Percentiles rank a stretch among this genome's conserved stretches.
Conservation (phyloP, 2,329 filamentous ascomycete species). For the Nannizziopsis arthrosporioides region DNA sequence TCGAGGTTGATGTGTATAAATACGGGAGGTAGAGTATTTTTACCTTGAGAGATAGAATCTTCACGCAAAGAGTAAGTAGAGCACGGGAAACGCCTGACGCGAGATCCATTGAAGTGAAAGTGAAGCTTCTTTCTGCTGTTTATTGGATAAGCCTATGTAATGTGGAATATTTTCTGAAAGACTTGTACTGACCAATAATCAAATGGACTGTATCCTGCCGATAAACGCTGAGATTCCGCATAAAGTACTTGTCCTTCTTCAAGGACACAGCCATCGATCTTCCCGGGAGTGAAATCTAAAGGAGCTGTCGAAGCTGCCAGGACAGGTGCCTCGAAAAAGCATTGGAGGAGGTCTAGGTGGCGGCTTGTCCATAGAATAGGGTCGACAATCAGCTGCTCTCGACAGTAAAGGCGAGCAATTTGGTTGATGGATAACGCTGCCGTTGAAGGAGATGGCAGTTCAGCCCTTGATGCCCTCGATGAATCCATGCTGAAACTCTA, state of each 20-base stretch:
- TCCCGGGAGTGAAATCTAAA: not conserved
- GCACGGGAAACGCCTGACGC: no score
- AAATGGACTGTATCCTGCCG: no score
- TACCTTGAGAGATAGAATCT: not conserved
- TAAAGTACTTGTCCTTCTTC: not conserved
- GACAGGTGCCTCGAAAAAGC: slow-evolving; percentile 5
- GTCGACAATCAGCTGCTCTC: slow-evolving; percentile 1
- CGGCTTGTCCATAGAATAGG: slow-evolving; percentile 6
- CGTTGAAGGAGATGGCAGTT: no score
- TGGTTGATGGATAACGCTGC: not conserved
- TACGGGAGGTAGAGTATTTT: not conserved
- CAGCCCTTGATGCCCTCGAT: not conserved
- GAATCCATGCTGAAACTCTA: no score
- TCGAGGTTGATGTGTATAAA: slow-evolving; percentile 1
- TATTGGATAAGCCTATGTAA: no score
- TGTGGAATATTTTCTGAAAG: no score
- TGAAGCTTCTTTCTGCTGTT: no score
- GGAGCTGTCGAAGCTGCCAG: not conserved
- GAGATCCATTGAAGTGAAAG: no score
- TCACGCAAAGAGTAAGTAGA: no score
- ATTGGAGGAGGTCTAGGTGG: slow-evolving; percentile 10
- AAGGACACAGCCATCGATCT: not conserved
- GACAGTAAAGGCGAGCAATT: slow-evolving; percentile 3
- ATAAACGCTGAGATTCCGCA: not conserved
- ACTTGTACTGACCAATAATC: no score